phyloP scores from a whole-genome alignment of 805 yeast species.

The Yarrowia porcina region DNA sequence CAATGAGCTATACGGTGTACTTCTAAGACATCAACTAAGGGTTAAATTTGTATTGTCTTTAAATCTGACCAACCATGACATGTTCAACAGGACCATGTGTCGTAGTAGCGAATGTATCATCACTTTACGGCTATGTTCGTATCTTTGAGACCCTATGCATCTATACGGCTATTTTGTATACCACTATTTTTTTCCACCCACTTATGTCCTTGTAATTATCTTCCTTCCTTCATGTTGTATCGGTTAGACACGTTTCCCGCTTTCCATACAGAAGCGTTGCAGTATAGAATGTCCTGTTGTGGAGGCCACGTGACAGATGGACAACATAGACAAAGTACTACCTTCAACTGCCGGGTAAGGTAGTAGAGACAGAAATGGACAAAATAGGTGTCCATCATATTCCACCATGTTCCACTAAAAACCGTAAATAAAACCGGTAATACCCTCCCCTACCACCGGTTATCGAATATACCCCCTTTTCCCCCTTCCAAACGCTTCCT shows the following conservation, averaged over 20 bases:
- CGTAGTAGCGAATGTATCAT: too few relatives aligned
- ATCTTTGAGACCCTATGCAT: too few relatives aligned
- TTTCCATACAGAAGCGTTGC: neutral
- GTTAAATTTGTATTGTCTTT: too few relatives aligned
- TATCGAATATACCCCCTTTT: neutral
- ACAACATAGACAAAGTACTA: too few relatives aligned
- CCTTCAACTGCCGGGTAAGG: conserved; percentile 3
- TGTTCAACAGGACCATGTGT: too few relatives aligned
- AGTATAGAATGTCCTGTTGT: neutral
- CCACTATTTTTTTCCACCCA: too few relatives aligned
- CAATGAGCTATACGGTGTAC: too few relatives aligned
- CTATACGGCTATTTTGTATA: neutral
- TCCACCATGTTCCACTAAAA: neutral
- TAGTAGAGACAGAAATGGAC: too few relatives aligned
- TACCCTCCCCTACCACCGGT: neutral
- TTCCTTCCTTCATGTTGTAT: neutral
- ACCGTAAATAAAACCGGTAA: neutral
- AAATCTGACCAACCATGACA: neutral
- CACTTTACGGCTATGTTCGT: too few relatives aligned
- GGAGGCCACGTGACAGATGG: neutral
- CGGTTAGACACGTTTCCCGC: neutral
- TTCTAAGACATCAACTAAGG: too few relatives aligned
- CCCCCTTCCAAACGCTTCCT: neutral
- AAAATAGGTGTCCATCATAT: too few relatives aligned
- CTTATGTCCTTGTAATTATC: neutral